A percentile compares a stretch with the other conserved stretches of the same genome.
phyloP scores from a whole-genome alignment of 202 grass and related monocot genomes.

The Setaria italica region DNA sequence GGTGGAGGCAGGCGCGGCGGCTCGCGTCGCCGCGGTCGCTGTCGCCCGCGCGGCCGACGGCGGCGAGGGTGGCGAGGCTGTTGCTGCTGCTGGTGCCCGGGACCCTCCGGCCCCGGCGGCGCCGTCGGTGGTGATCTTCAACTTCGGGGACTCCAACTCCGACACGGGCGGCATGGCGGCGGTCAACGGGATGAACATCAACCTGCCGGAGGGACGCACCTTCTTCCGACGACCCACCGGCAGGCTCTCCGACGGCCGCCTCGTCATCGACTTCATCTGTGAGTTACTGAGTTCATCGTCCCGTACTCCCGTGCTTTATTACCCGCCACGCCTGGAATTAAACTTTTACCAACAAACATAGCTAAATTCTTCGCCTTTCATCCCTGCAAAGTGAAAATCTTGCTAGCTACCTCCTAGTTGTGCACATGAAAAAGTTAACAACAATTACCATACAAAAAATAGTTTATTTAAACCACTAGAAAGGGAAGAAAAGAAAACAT shows the following conservation, averaged over 20 bases:
- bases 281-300: neutral
- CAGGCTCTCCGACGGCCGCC: constrained; percentile 76
- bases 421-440: neutral
- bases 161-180: constrained; percentile 92
- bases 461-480: no score
- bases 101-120: neutral
- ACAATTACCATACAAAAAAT: neutral
- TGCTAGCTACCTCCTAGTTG: no score
- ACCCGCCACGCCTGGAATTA: neutral
- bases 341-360: neutral
- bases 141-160: constrained; percentile 95
- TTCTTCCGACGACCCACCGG: constrained; percentile 75
- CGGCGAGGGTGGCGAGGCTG: no score
- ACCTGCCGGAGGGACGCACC: constrained; percentile 67
- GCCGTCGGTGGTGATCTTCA: constrained; percentile 63
- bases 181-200: constrained; percentile 54
- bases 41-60: neutral
- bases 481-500: neutral
- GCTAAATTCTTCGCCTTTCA: neutral
- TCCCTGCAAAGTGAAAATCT: neutral
- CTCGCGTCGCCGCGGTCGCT: neutral
- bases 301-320: neutral
- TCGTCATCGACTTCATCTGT: constrained; percentile 95
- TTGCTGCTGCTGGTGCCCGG: neutral
- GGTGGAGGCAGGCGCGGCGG: neutral